Percentiles rank a stretch among this genome's conserved stretches.
Conservation (phyloP, 2,329 filamentous ascomycete genomes). For the Fusarium brachygibbosum region DNA sequence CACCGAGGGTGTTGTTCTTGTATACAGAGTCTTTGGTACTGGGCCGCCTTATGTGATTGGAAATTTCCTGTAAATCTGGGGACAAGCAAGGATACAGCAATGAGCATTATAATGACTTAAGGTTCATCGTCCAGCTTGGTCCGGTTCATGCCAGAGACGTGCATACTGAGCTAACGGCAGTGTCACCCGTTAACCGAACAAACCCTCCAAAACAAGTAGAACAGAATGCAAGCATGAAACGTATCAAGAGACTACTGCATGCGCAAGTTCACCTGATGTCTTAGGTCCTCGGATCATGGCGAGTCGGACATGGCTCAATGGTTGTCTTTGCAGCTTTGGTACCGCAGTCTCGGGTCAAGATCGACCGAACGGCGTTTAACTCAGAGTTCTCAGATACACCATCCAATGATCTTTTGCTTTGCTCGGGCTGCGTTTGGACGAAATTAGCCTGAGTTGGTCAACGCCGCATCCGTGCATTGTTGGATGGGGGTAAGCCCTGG, state of each 20-base stretch:
- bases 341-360: constrained; percentile 33
- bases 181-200: constrained; percentile 21
- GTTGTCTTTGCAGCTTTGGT: background rate
- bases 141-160: background rate
- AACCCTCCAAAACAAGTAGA: background rate
- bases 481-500: constrained; percentile 18
- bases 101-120: background rate
- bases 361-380: constrained; percentile 15
- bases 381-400: background rate
- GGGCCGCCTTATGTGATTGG: background rate
- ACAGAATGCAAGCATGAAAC: constrained; percentile 3
- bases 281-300: background rate
- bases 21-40: background rate
- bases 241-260: constrained; percentile 2
- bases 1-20: background rate
- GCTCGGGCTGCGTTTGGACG: background rate
- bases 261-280: constrained; percentile 23
- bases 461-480: constrained; percentile 24
- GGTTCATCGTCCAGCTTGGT: background rate
- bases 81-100: background rate
- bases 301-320: constrained; percentile 2
- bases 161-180: constrained; percentile 24
- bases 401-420: background rate
- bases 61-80: background rate
- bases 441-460: constrained; percentile 33